phyloP scores from a whole-genome alignment of 2,329 filamentous ascomycete genomes.

The Curvularia lunata region DNA sequence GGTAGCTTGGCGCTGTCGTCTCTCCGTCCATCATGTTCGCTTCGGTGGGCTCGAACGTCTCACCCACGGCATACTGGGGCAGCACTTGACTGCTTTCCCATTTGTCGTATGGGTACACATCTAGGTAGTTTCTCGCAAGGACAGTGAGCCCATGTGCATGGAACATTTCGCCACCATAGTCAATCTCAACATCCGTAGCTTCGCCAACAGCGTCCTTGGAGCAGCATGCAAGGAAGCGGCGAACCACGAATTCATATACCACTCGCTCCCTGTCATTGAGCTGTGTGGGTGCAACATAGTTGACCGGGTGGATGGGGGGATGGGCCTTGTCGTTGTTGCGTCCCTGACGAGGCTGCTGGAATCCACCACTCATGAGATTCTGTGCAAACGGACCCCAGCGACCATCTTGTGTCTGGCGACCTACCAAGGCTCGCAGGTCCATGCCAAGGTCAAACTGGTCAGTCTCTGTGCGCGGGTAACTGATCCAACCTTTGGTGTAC shows the following conservation, averaged over 20 bases:
- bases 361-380: constrained; percentile 74
- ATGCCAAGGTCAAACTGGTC: constrained; percentile 93
- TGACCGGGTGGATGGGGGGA: constrained; percentile 94
- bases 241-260: constrained; percentile 90
- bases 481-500: constrained; percentile 95
- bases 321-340: constrained; percentile 95
- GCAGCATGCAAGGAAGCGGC: constrained; percentile 93
- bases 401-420: constrained; percentile 79
- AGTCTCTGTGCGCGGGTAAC: constrained; percentile 95
- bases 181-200: constrained; percentile 81
- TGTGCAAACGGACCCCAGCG: constrained; percentile 84
- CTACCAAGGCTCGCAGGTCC: constrained; percentile 77
- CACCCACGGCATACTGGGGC: constrained; percentile 78
- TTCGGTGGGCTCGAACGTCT: constrained; percentile 85
- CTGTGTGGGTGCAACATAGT: constrained; percentile 70
- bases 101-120: constrained; percentile 95
- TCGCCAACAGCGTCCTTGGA: constrained; percentile 91
- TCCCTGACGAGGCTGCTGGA: constrained; percentile 80
- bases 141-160: constrained; percentile 83
- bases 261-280: constrained; percentile 72
- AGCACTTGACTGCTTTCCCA: constrained; percentile 89
- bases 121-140: constrained; percentile 87
- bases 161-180: constrained; percentile 84
- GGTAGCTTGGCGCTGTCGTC: constrained; percentile 80
- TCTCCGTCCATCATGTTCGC: constrained; percentile 91